Evolutionary conservation across 179 eudicot genomes (phyloP).

Genomic region (Corrigiola litoralis): DNA sequence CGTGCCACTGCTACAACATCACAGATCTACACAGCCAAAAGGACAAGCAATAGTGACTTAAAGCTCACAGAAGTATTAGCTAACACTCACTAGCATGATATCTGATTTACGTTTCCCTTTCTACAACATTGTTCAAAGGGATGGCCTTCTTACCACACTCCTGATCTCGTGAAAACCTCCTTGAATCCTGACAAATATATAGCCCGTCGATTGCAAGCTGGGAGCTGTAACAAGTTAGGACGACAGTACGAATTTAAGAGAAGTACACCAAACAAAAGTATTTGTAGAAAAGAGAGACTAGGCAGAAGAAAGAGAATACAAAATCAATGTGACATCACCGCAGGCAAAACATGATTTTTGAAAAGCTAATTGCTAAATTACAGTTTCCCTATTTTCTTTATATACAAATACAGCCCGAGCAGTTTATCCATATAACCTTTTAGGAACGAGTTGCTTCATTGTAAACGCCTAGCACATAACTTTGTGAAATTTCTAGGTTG

Average conservation of each 20-base stretch:
- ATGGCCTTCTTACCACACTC: conserved; percentile 55
- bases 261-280: conserved; percentile 3
- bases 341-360: too few relatives aligned
- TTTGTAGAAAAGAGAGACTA: conserved; percentile 1
- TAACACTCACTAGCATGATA: background rate
- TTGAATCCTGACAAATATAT: conserved; percentile 70
- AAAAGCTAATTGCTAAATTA: background rate
- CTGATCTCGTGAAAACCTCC: conserved; percentile 94
- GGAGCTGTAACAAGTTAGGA: conserved; percentile 68
- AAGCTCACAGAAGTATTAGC: too few relatives aligned
- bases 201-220: conserved; percentile 56
- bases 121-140: too few relatives aligned
- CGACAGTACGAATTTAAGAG: conserved; percentile 33
- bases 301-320: background rate
- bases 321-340: background rate
- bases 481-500: too few relatives aligned
- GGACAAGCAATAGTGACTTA: background rate
- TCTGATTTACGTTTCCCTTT: background rate
- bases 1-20: conserved; percentile 84
- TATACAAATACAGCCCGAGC: too few relatives aligned
- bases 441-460: too few relatives aligned
- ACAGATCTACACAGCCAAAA: conserved; percentile 42
- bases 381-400: too few relatives aligned
- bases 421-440: too few relatives aligned
- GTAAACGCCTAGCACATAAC: too few relatives aligned